Conservation (phyloP, 2,329 filamentous ascomycete species). For the Rhinocladiella similis region DNA sequence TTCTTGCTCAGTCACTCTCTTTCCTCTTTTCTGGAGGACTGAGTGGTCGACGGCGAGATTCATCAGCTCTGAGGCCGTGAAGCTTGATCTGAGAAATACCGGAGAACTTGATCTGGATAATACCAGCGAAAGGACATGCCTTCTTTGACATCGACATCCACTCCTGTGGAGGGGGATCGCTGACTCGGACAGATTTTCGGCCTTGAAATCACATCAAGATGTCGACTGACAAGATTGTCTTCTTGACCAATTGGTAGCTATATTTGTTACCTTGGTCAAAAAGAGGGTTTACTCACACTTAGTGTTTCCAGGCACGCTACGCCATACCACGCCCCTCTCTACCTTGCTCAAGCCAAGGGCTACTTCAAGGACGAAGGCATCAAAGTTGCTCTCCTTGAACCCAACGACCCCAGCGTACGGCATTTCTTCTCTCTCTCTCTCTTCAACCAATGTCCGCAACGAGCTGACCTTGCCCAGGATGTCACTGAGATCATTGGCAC, state of each 20-base stretch:
- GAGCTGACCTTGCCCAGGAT: slow-evolving; percentile 45
- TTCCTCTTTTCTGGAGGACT: too few relatives aligned
- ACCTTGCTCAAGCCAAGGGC: slow-evolving; percentile 73
- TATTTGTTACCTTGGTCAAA: too few relatives aligned
- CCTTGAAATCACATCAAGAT: slow-evolving; percentile 48
- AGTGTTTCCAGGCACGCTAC: slow-evolving; percentile 67
- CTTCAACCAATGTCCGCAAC: background rate
- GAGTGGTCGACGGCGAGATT: too few relatives aligned
- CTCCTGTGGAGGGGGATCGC: background rate
- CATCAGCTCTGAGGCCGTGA: background rate
- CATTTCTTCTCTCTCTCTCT: background rate
- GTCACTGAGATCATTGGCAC: slow-evolving; percentile 79
- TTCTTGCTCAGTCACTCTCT: too few relatives aligned
- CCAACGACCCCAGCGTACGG: slow-evolving; percentile 66
- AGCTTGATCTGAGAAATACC: slow-evolving; percentile 27
- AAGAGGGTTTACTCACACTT: background rate
- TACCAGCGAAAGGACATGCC: slow-evolving; percentile 29
- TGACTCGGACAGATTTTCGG: background rate
- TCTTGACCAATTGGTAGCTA: slow-evolving; percentile 77
- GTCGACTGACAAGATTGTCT: slow-evolving; percentile 83
- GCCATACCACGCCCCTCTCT: slow-evolving; percentile 76
- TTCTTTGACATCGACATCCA: slow-evolving; percentile 2
- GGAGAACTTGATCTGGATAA: slow-evolving; percentile 28
- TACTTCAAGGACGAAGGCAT: slow-evolving; percentile 74
- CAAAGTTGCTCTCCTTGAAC: slow-evolving; percentile 75